phyloP scores from a whole-genome alignment of 108 stramenopile species.

The Cyclotella distinguenda region DNA sequence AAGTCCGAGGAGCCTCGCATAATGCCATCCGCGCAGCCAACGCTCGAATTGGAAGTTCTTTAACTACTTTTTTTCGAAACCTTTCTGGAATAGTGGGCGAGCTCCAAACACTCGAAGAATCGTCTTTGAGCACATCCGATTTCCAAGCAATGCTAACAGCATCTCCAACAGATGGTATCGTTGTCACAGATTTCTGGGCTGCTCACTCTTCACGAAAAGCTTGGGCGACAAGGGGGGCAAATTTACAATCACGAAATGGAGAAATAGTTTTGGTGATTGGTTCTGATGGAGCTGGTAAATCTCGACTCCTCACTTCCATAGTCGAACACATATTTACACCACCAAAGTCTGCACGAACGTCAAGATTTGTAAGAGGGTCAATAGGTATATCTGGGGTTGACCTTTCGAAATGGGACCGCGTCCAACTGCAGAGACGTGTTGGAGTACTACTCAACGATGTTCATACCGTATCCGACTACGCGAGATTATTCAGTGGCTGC shows the following conservation, averaged over 20 bases:
- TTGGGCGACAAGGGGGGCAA: conserved; percentile 79
- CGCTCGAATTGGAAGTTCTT: conserved; percentile 14
- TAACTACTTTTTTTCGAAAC: conserved; percentile 48
- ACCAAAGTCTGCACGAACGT: conserved; percentile 60
- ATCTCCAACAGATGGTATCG: conserved; percentile 66
- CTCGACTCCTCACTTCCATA: conserved; percentile 73
- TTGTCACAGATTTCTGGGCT: conserved; percentile 80
- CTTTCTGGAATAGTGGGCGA: conserved; percentile 53
- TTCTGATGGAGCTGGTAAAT: conserved; percentile 75
- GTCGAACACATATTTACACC: conserved; percentile 70
- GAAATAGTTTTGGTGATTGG: conserved; percentile 78
- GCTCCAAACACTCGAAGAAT: conserved; percentile 32
- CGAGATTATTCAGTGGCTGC: conserved; percentile 64
- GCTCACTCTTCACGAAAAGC: conserved; percentile 49
- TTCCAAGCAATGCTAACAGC: conserved; percentile 62
- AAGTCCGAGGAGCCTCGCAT: conserved; percentile 45
- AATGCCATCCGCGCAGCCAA: conserved; percentile 35
- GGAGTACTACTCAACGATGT: conserved; percentile 80
- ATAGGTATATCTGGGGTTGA: conserved; percentile 72
- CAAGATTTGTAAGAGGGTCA: conserved; percentile 69
- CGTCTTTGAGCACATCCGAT: conserved; percentile 36
- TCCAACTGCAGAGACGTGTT: conserved; percentile 61
- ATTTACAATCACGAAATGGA: conserved; percentile 65
- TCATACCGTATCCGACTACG: conserved; percentile 58
- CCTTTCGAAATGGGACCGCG: conserved; percentile 71